Percentiles rank a stretch among this genome's conserved stretches.
Conservation (phyloP, 192 early-diverging fungal genomes). For the Dissophora ornata region DNA sequence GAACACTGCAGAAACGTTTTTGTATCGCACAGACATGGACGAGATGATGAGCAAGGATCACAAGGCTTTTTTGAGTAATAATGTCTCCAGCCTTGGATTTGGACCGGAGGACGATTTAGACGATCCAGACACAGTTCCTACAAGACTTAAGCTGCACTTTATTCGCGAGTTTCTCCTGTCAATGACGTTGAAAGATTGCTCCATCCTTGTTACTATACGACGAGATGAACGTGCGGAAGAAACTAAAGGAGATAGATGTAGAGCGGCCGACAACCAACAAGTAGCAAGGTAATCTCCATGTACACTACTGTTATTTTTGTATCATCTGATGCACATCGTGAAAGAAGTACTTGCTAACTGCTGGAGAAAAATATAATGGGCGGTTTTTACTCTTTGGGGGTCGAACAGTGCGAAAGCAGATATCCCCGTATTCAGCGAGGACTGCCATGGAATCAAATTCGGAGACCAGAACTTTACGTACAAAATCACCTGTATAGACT, state of each 20-base stretch:
- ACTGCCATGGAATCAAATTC: conserved; percentile 5
- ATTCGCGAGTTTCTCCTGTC: conserved; percentile 77
- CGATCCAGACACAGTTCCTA: conserved; percentile 7
- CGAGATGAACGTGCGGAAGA: conserved; percentile 24
- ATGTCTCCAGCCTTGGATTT: conserved; percentile 49
- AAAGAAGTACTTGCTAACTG: too few species aligned
- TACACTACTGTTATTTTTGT: neutral
- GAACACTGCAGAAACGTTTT: conserved; percentile 40
- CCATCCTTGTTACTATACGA: conserved; percentile 69
- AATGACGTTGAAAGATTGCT: conserved; percentile 82
- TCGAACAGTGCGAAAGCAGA: neutral
- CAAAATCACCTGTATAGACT: conserved; percentile 71
- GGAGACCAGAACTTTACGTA: conserved; percentile 44
- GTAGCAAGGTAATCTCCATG: conserved; percentile 37
- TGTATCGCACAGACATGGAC: conserved; percentile 47
- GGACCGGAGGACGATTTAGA: conserved; percentile 32
- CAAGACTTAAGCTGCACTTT: conserved; percentile 52
- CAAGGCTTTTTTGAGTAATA: conserved; percentile 26
- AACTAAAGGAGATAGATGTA: neutral
- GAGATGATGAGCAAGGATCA: conserved; percentile 27
- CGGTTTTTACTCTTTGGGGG: too few species aligned
- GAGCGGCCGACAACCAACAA: neutral
- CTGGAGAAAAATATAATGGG: too few species aligned
- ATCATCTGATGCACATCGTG: too few species aligned
- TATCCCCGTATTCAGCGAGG: conserved; percentile 2